These are phyloP conservation scores for Glebionis coronaria DNA, from an alignment of 129 eudicot species.

Conservation along the genomic window DNA sequence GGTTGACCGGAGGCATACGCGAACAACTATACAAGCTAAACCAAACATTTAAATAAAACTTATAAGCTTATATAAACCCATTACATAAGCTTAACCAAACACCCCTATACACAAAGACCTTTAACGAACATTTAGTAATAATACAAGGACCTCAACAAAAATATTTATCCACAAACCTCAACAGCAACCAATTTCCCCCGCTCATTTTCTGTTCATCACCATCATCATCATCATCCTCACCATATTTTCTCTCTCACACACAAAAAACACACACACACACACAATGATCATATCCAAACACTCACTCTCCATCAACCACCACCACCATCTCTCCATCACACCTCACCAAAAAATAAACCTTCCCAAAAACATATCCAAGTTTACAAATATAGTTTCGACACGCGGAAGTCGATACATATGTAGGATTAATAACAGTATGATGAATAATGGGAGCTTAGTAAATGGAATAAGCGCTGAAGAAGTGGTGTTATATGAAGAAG, in stretches of 20 bases:
- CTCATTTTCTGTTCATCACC: too few species aligned
- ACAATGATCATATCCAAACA: constrained; percentile 29
- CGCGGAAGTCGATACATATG: constrained; percentile 11
- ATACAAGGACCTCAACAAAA: too few species aligned
- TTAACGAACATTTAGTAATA: too few species aligned
- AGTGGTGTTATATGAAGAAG: constrained; percentile 38
- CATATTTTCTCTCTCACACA: constrained; percentile 7
- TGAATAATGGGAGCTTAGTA: constrained; percentile 11
- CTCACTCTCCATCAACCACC: constrained; percentile 25
- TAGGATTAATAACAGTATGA: background rate
- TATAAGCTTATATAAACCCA: too few species aligned
- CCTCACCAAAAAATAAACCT: constrained; percentile 19
- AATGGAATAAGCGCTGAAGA: constrained; percentile 33
- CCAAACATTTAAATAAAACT: too few species aligned
- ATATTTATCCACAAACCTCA: too few species aligned
- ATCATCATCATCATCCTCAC: background rate
- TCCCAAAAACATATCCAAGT: background rate
- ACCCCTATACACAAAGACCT: too few species aligned
- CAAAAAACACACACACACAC: too few species aligned
- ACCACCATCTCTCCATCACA: constrained; percentile 22
- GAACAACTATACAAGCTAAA: too few species aligned
- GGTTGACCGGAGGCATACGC: too few species aligned
- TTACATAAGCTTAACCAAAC: too few species aligned
- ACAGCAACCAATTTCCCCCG: background rate
- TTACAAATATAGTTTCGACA: background rate